phyloP scores from a whole-genome alignment of 441 rosid genomes.

The Pelargonium australe region DNA sequence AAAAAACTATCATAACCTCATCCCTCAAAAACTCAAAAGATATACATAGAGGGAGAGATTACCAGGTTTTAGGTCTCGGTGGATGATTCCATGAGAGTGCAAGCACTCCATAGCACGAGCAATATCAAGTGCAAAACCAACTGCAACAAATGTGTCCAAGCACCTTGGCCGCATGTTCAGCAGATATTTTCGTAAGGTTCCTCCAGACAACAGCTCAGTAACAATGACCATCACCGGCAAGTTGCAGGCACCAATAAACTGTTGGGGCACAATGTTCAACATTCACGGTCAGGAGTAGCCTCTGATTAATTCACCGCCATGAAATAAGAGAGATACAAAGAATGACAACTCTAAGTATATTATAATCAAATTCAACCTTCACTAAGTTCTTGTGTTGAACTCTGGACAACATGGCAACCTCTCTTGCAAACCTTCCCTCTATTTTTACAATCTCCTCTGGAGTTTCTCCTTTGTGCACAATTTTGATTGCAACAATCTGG shows the following conservation, averaged over 20 bases:
- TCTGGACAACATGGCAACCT: conserved; percentile 5
- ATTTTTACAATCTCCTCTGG: not conserved
- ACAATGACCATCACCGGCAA: conserved; percentile 2
- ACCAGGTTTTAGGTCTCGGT: conserved; percentile 6
- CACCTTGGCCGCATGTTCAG: conserved; percentile 7
- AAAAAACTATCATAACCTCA: not conserved
- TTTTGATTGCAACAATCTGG: conserved; percentile 4
- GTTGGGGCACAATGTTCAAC: not conserved
- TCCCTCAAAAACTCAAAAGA: not conserved
- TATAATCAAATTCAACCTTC: conserved; percentile 4
- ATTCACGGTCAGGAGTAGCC: not conserved
- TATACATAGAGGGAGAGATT: not conserved
- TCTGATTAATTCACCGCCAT: too few species aligned
- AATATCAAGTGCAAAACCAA: conserved; percentile 6
- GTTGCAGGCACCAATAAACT: conserved; percentile 6
- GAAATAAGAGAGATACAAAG: not conserved
- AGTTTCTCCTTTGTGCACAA: conserved; percentile 6
- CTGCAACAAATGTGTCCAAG: not conserved
- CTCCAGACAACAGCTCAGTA: conserved; percentile 4
- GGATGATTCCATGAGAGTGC: conserved; percentile 4
- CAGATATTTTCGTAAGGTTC: conserved; percentile 2
- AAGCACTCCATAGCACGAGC: conserved; percentile 7
- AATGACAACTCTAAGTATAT: not conserved
- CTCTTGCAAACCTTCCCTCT: not conserved
- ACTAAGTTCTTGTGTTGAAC: conserved; percentile 6